Evolutionary conservation across 257 asterid species (phyloP), one percentile per base, ranked within the genome.

Genomic region (Petunia axillaris): DNA sequence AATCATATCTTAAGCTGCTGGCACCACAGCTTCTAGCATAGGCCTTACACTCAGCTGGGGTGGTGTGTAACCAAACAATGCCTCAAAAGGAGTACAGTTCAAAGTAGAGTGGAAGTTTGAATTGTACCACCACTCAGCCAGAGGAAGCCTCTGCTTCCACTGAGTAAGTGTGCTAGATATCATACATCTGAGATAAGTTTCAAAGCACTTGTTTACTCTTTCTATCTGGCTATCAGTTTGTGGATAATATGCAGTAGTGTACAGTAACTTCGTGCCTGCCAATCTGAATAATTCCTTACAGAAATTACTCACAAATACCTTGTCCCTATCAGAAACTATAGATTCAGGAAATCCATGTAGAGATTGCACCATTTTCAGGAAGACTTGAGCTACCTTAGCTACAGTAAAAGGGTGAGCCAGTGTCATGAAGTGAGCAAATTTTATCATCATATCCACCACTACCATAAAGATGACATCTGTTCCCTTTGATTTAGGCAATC

Each of bases 371-470:
- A 50, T 13, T 6, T 52, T 10, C 9, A 15, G 57, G 57, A 54
- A 54, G 11, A 54, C 16, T 54, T 3, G 5, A 0, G 83, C 84
- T 0, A 83, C 4, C 0, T 3, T 1, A 0, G 10, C 11, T 1
- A 67, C 44, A 0, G 75, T 75, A 25, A 36, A 71, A 2, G 74
- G 81, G 6, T 66, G 76, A 0, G 16, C 0, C 0, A 74, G 6
- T 1, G 25, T 2, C 1, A 80, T 10, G 39, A 81, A 84, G 1
- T 84, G 85, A 0, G 67, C 44, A 25, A 59, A 81, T 5, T 78
- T 81, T 0, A 62, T 71, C 2, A 64, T 13, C 14, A 75, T 64
- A 5, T 83, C 84, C 2, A 84, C 81, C 0, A 82, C 71, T 1
- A 80, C 82, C 2, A 25, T 25, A 25, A 52, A 1, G 0, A 79